Conservation (phyloP, 2,329 filamentous ascomycete species). For the Neocucurbitaria cava region DNA sequence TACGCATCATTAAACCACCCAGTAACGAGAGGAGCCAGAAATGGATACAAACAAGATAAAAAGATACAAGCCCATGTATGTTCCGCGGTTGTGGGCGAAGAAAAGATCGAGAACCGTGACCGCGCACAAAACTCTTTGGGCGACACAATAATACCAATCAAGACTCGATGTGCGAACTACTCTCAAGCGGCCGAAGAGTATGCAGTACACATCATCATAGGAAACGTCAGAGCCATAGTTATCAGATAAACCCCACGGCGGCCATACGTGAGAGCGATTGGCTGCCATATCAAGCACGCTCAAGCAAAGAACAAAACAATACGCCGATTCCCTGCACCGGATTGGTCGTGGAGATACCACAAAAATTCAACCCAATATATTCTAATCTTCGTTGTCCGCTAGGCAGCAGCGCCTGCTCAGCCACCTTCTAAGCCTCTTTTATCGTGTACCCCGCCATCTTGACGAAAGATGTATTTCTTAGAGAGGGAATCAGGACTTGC, state of each 20-base stretch:
- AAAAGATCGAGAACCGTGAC: constrained; percentile 1
- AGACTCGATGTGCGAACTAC: not conserved
- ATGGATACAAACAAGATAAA: not conserved
- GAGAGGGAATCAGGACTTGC: not conserved
- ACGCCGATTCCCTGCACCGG: not conserved
- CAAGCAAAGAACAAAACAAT: constrained; percentile 5
- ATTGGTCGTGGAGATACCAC: too few relatives aligned
- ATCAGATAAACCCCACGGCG: constrained; percentile 1
- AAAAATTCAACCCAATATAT: not conserved
- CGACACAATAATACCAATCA: not conserved
- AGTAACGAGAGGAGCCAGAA: not conserved
- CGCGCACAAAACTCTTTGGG: constrained; percentile 3
- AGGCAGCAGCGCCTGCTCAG: not conserved
- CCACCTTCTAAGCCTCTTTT: not conserved
- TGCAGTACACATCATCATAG: not conserved
- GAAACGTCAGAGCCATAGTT: not conserved
- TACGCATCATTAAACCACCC: not conserved
- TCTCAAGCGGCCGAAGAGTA: not conserved
- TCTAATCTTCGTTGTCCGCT: not conserved
- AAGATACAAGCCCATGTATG: not conserved
- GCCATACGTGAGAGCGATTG: constrained; percentile 4
- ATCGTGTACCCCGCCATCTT: not conserved
- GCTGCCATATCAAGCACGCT: constrained; percentile 6
- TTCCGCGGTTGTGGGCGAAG: constrained; percentile 1
- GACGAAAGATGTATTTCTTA: not conserved